Conservation (phyloP, 495 filamentous ascomycete genomes). For the Evernia prunastri region DNA sequence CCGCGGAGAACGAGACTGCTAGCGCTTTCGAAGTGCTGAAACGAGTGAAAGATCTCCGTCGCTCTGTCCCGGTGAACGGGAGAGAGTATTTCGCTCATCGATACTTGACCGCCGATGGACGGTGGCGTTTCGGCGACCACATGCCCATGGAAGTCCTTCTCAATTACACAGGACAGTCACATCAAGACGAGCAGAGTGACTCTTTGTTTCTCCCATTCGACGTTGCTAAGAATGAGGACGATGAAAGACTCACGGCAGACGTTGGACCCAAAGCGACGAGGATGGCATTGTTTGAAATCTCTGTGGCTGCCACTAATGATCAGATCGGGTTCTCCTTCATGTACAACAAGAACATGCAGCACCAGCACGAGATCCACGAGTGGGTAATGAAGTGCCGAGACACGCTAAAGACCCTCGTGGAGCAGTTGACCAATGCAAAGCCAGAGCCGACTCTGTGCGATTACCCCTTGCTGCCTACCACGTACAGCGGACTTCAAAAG, state of each 20-base stretch:
- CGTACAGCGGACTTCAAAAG: constrained; percentile 49
- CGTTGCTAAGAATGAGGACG: constrained; percentile 41
- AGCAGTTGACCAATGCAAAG: constrained; percentile 41
- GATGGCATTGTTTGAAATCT: constrained; percentile 61
- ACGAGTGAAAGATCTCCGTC: constrained; percentile 43
- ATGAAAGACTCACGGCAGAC: constrained; percentile 49
- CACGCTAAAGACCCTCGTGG: constrained; percentile 45
- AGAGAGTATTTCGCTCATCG: constrained; percentile 45
- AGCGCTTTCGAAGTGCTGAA: constrained; percentile 38
- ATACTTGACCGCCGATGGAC: constrained; percentile 41
- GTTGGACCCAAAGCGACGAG: constrained; percentile 50
- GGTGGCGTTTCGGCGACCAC: constrained; percentile 39
- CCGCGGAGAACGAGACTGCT: constrained; percentile 32
- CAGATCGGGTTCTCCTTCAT: constrained; percentile 59
- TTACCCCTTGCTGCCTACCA: constrained; percentile 56
- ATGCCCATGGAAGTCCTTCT: constrained; percentile 66
- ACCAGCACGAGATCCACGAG: constrained; percentile 48
- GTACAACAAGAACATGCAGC: constrained; percentile 54
- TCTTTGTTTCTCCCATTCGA: constrained; percentile 53
- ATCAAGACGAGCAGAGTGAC: constrained; percentile 55
- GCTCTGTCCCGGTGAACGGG: constrained; percentile 43
- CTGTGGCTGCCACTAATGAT: constrained; percentile 52
- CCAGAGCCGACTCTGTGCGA: constrained; percentile 53
- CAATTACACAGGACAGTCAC: constrained; percentile 60
- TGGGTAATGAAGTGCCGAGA: constrained; percentile 58